Evolutionary conservation across 2,329 filamentous ascomycete species (phyloP), one percentile per base, ranked within the genome.

Genomic region (Fusarium sp.): DNA sequence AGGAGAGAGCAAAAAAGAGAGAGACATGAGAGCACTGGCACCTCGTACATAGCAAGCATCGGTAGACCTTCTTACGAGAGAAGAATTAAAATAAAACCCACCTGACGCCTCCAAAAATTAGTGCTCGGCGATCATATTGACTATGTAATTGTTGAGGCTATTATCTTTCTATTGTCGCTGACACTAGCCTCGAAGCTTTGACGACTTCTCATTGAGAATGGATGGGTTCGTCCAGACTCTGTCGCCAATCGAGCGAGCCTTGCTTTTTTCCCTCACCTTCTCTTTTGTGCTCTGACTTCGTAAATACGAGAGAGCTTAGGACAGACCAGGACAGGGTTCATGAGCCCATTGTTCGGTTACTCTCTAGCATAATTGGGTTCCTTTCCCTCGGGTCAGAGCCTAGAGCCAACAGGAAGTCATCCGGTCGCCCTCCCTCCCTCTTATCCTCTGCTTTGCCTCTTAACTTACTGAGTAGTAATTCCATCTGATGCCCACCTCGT

Each of bases 391-490:
- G 70, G 66, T 62, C 64, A 35, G 62, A 68, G 40, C 64, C 27
- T 31, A 10, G 72, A 72, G 56, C 74, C 74, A 76, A 76, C 70
- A 68, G 74, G 74, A 73, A 71, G 61, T 20, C 40, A 66, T 54
- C 67, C 54, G 62, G 67, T 8, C 9, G 31, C 52, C 52, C 37
- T 69, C 35, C 60, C 35, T 59, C 56, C 7, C 38, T 54, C 9
- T 22, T 45, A 56, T 62, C 42, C 16, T 22, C 9, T 37, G 27
- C 58, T 45, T 11, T 62, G 52, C 67, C 40, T 60, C 54, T 40
- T n/a, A 35, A n/a, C 27, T 68, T 58, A 29, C 59, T 40, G 20
- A 24, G 20, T 24, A 16, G 4, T 45, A 14, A 20, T 29, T 59
- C 22, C 13, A 34, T 34, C 13, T 31, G 29, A 54, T 40, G 31